A percentile compares a stretch with the other conserved stretches of the same genome.
These are phyloP conservation scores for Daldinia loculata DNA, from an alignment of 495 filamentous ascomycete species.

Conservation along the genomic window DNA sequence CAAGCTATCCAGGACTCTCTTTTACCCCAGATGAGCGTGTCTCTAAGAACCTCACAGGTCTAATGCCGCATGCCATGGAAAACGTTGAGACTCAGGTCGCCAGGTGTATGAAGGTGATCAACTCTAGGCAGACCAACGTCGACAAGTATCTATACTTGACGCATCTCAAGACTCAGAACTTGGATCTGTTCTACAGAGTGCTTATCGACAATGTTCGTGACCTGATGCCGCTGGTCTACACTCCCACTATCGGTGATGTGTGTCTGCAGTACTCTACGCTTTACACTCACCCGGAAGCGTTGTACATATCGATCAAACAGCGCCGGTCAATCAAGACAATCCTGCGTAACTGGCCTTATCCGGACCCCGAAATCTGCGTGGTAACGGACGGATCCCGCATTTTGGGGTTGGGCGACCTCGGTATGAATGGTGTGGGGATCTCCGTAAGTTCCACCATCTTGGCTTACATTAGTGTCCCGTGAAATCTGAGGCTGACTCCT, in stretches of 20 bases:
- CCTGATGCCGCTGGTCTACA: constrained; percentile 95
- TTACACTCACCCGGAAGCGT: constrained; percentile 92
- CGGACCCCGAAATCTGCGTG: constrained; percentile 91
- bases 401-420: constrained; percentile 93
- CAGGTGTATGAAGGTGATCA: constrained; percentile 71
- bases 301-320: constrained; percentile 93
- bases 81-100: constrained; percentile 60
- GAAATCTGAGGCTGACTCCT: constrained; percentile 28
- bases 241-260: constrained; percentile 95
- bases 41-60: constrained; percentile 65
- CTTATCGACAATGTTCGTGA: constrained; percentile 90
- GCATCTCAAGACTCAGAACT: constrained; percentile 84
- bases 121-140: constrained; percentile 77
- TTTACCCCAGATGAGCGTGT: constrained; percentile 65
- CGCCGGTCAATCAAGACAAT: constrained; percentile 82
- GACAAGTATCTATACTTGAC: constrained; percentile 97
- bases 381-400: constrained; percentile 98
- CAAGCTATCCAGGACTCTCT: constrained; percentile 56
- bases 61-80: constrained; percentile 67
- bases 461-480: constrained; percentile 24
- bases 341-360: constrained; percentile 88
- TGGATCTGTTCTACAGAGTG: constrained; percentile 93
- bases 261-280: constrained; percentile 95
- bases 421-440: constrained; percentile 98
- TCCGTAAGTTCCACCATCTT: constrained; percentile 69